phyloP scores from a whole-genome alignment of 2,329 filamentous ascomycete species.

The Mycosphaerelloides madeirae region DNA sequence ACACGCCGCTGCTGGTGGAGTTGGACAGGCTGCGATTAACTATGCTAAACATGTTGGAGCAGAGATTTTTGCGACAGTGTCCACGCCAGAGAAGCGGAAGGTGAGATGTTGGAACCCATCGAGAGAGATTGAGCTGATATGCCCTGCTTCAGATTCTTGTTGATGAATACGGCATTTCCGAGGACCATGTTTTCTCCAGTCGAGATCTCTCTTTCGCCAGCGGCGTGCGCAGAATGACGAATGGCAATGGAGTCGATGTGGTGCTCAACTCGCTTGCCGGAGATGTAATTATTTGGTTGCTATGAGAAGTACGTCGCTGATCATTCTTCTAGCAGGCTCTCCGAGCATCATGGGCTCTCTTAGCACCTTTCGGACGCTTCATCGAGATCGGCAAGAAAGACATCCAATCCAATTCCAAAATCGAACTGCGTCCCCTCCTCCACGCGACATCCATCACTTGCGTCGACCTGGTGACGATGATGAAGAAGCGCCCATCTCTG shows the following conservation, averaged over 20 bases:
- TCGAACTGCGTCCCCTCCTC: conserved; percentile 13
- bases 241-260: conserved; percentile 34
- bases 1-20: too few relatives aligned
- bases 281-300: conserved; percentile 4
- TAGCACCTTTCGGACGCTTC: conserved; percentile 32
- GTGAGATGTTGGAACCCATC: neutral
- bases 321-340: conserved; percentile 18
- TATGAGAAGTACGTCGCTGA: conserved; percentile 9
- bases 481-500: neutral
- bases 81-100: conserved; percentile 18
- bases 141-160: conserved; percentile 17
- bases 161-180: conserved; percentile 25
- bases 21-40: conserved; percentile 30
- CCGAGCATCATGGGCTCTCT: conserved; percentile 21
- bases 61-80: conserved; percentile 29
- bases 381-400: conserved; percentile 26
- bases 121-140: neutral
- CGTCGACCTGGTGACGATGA: conserved; percentile 3
- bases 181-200: conserved; percentile 32
- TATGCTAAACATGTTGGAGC: conserved; percentile 22
- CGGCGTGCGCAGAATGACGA: conserved; percentile 26
- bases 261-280: conserved; percentile 32
- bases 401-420: conserved; percentile 12
- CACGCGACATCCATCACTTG: conserved; percentile 1
- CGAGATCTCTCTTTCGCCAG: conserved; percentile 28